Base-by-base conservation (phyloP, 1,284 basidiomycete species). In the Cryptococcus sp. region DNA sequence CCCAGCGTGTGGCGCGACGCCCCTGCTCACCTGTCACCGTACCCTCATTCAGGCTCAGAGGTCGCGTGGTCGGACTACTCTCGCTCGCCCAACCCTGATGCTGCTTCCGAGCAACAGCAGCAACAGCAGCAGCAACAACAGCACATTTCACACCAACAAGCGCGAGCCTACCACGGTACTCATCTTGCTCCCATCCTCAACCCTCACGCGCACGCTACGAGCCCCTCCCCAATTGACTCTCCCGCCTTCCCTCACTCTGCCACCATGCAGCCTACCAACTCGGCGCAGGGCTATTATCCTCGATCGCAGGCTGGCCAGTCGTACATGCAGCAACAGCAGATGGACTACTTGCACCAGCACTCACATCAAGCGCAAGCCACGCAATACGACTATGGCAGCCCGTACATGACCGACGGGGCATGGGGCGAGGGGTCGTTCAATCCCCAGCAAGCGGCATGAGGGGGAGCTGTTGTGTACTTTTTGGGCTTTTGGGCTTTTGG, bases 291-390 rank as follows among this genome's bases (percentile, higher is more conserved):
- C 2, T 60, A 58, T 44, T 69, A 63, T 53, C 50, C 56, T 22
- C 42, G 60, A 23, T 47, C 61, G 31, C 42, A 54, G 16, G 51
- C 25, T 13, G 25, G 35, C 27, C 46, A 51, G 15, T 42, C 51
- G 23, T 73, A 73, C 50, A 66, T 73, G 66, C 70, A 70, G 50
- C 71, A 72, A 46, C 70, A 70, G 41, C 68, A 71, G 56, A 60
- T 71, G 50, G 70, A 72, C 19, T 72, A 68, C 54, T 57, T 72
- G 4, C 59, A 67, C 31, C 63, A 64, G 41, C 63, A 65, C 19
- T 40, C 57, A 15, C 61, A 65, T 44, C 65, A 65, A 47, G 39
- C 47, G 16, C 61, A 54, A 23, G 42, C 54, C 13, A 59, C 58
- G 22, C 50, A 52, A 17, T 71, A 67, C 55, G 68, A 70, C 25